These are phyloP conservation scores for Pachyrhizus erosus DNA, from an alignment of 306 rosid genomes.

Conservation along the genomic window DNA sequence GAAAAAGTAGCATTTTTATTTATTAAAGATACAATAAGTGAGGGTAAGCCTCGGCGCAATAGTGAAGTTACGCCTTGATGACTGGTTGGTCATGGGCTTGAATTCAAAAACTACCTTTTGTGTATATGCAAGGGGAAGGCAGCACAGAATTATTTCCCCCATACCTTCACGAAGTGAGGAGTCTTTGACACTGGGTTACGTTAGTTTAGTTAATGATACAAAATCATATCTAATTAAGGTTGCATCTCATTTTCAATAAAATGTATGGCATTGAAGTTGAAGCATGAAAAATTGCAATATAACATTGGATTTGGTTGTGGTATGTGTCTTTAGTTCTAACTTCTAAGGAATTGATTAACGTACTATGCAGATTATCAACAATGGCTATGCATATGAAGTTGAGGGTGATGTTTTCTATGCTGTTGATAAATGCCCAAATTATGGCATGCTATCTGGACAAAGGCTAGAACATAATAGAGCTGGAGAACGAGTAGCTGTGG, in stretches of 20 bases:
- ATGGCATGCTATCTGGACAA: constrained; percentile 88
- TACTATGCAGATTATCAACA: constrained; percentile 77
- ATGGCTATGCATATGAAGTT: constrained; percentile 72
- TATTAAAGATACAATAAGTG: neutral
- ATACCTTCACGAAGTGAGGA: no score
- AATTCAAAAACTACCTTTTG: no score
- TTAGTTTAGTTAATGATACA: no score
- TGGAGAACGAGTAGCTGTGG: constrained; percentile 91
- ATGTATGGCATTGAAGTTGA: constrained; percentile 2
- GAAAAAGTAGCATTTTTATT: neutral
- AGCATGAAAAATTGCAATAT: constrained; percentile 13
- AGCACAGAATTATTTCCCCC: no score
- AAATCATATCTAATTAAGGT: neutral
- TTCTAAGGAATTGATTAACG: constrained; percentile 34
- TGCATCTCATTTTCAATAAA: neutral
- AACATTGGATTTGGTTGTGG: constrained; percentile 12
- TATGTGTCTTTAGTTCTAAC: constrained; percentile 3
- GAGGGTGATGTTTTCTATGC: constrained; percentile 94
- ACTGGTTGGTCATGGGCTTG: no score
- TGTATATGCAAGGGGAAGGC: no score
- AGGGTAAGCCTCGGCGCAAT: no score
- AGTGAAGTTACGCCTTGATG: no score
- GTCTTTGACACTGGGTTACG: no score
- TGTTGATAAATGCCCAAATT: constrained; percentile 80
- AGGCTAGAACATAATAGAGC: constrained; percentile 83